phyloP scores from a whole-genome alignment of 768 basidiomycete species.

The Clitopilus hobsonii region DNA sequence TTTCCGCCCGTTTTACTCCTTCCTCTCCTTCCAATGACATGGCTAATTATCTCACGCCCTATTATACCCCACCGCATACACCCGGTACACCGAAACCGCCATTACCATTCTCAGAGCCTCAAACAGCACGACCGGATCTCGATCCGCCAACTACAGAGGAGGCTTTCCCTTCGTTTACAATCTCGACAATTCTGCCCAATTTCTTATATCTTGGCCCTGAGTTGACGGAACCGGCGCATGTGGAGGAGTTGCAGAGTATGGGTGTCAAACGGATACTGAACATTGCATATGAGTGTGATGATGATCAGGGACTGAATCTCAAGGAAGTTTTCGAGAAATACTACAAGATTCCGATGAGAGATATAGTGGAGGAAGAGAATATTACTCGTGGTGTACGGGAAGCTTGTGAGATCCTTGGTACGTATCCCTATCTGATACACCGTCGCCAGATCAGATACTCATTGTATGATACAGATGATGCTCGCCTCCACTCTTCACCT shows the following conservation, averaged over 20 bases:
- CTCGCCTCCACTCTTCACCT: slow-evolving; percentile 80
- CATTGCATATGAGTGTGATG: slow-evolving; percentile 86
- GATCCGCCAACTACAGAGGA: slow-evolving; percentile 61
- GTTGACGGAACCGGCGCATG: slow-evolving; percentile 67
- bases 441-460: not conserved
- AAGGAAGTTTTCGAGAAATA: slow-evolving; percentile 78
- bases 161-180: slow-evolving; percentile 61
- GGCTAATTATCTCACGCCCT: slow-evolving; percentile 41
- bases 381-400: slow-evolving; percentile 78
- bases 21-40: slow-evolving; percentile 30
- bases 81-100: slow-evolving; percentile 41
- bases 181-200: slow-evolving; percentile 87
- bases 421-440: slow-evolving; percentile 21
- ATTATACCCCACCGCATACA: slow-evolving; percentile 50
- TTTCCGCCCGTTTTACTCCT: slow-evolving; percentile 39
- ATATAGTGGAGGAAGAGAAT: slow-evolving; percentile 92
- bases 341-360: slow-evolving; percentile 85
- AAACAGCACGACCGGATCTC: slow-evolving; percentile 60
- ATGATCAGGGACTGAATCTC: slow-evolving; percentile 70
- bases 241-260: slow-evolving; percentile 62
- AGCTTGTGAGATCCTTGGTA: slow-evolving; percentile 84
- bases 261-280: slow-evolving; percentile 90
- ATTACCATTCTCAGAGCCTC: slow-evolving; percentile 47
- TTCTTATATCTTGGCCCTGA: slow-evolving; percentile 94
- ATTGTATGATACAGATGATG: slow-evolving; percentile 64